These are phyloP conservation scores for Ichthyophthirius multifiliis DNA, from an alignment of 169 alveolate species.

Conservation along the genomic window DNA sequence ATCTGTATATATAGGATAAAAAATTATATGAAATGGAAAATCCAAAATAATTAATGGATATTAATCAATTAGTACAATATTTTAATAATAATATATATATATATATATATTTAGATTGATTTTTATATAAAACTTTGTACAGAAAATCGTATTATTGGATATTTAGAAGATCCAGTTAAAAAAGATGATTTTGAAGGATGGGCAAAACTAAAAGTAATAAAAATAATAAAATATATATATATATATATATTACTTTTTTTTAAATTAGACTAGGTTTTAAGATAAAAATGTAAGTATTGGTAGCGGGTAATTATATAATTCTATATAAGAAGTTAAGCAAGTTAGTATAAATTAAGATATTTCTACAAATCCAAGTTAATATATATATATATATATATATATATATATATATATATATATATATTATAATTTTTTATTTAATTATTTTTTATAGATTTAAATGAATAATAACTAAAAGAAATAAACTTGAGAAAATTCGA, in stretches of 20 bases:
- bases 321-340: not conserved
- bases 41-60: conserved; percentile 39
- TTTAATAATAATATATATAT: too few relatives aligned
- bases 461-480: not conserved
- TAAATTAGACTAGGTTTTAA: conserved; percentile 1
- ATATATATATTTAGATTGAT: not conserved
- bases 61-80: conserved; percentile 2
- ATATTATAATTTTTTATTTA: too few relatives aligned
- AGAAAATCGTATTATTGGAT: conserved; percentile 30
- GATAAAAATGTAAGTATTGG: not conserved
- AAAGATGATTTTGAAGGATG: conserved; percentile 30
- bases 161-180: conserved; percentile 28
- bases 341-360: not conserved
- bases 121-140: conserved; percentile 35
- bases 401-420: too few relatives aligned
- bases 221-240: not conserved
- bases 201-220: conserved; percentile 14
- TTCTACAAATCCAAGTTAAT: not conserved
- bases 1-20: conserved; percentile 28
- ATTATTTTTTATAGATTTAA: too few relatives aligned
- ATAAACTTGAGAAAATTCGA: not conserved
- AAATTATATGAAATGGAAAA: conserved; percentile 41
- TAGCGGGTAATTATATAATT: not conserved
- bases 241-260: not conserved
- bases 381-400: too few relatives aligned